Percentiles rank a stretch among this genome's conserved stretches.
These are phyloP conservation scores for Rhododendron mucronatum DNA, from an alignment of 148 eudicot species.

Conservation along the genomic window DNA sequence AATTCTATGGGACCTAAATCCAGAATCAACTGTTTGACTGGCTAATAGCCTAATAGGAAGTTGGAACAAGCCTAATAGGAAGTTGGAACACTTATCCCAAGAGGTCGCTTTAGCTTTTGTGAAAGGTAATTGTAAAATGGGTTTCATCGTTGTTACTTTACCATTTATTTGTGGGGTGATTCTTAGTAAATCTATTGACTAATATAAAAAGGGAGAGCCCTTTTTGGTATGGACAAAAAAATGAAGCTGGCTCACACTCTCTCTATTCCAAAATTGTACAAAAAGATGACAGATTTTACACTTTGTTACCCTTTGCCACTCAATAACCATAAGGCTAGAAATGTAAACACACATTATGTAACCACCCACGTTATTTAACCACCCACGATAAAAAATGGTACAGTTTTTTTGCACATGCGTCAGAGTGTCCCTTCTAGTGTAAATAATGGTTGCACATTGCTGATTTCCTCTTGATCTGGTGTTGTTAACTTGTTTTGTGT, in stretches of 20 bases:
- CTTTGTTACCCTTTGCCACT: neutral
- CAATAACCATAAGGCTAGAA: neutral
- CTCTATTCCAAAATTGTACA: neutral
- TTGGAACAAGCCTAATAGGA: neutral
- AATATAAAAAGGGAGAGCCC: no score
- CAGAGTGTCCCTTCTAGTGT: neutral
- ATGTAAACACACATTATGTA: neutral
- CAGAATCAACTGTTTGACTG: neutral
- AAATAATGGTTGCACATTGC: neutral
- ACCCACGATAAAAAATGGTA: neutral
- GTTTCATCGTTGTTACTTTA: neutral
- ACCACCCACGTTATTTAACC: neutral
- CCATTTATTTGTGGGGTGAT: neutral
- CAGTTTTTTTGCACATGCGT: no score
- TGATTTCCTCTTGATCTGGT: neutral
- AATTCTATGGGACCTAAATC: neutral
- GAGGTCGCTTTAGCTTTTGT: neutral
- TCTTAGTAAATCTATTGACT: neutral
- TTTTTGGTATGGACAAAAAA: neutral
- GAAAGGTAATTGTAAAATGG: neutral
- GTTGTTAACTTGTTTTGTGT: neutral
- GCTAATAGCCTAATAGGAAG: neutral
- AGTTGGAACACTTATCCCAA: neutral
- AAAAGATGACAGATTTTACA: neutral
- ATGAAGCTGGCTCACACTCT: neutral